phyloP scores from a whole-genome alignment of 176 grass and related monocot genomes.

The Triticum urartu region DNA sequence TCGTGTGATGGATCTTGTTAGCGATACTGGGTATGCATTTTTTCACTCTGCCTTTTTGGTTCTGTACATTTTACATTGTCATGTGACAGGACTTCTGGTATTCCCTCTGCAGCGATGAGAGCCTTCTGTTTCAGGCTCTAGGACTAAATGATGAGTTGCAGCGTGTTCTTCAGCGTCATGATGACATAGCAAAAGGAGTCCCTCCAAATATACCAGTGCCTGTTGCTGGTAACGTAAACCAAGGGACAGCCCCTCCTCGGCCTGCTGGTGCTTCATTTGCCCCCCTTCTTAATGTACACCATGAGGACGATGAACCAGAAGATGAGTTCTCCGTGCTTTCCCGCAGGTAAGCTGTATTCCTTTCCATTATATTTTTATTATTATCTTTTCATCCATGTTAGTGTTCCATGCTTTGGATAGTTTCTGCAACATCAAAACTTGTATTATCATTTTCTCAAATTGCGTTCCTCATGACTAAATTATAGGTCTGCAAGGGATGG shows the following conservation, averaged over 20 bases:
- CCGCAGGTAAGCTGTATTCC: slow-evolving; percentile 50
- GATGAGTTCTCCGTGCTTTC: slow-evolving; percentile 78
- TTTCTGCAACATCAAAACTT: not conserved
- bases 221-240: slow-evolving; percentile 41
- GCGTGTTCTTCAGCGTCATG: slow-evolving; percentile 85
- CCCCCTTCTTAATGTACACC: slow-evolving; percentile 76
- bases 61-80: slow-evolving; percentile 3
- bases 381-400: slow-evolving; percentile 14
- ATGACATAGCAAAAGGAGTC: slow-evolving; percentile 70
- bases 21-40: slow-evolving; percentile 65
- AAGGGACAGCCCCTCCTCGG: slow-evolving; percentile 45
- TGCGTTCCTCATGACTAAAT: not conserved
- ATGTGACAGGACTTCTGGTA: slow-evolving; percentile 4
- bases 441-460: slow-evolving; percentile 9
- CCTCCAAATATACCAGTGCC: slow-evolving; percentile 30
- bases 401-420: slow-evolving; percentile 8
- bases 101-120: slow-evolving; percentile 75
- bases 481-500: slow-evolving; percentile 70
- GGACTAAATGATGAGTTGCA: slow-evolving; percentile 92
- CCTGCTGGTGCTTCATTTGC: slow-evolving; percentile 52
- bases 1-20: slow-evolving; percentile 84
- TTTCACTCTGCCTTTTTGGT: slow-evolving; percentile 6
- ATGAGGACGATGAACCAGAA: slow-evolving; percentile 75
- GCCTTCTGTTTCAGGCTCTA: slow-evolving; percentile 81
- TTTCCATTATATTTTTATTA: not conserved